Conservation (phyloP, 129 eudicot genomes). For the Logfia minima region DNA sequence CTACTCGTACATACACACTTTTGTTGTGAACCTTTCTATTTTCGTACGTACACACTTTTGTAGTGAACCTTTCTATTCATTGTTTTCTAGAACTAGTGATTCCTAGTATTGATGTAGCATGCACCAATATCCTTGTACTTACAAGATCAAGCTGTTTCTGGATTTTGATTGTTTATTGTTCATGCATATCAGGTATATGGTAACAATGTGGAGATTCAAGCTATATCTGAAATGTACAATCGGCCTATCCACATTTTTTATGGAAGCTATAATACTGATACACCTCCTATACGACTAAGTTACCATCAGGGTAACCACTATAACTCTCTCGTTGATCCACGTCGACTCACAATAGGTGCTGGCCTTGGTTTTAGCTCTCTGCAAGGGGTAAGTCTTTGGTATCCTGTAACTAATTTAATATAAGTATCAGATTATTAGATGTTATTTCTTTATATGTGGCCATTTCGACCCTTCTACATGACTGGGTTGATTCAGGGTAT, state of each 20-base stretch:
- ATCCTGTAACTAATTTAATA: too few species aligned
- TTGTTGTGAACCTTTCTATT: too few species aligned
- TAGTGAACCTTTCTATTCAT: too few species aligned
- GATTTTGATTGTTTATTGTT: too few species aligned
- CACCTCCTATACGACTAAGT: slow-evolving; percentile 88
- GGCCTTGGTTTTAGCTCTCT: slow-evolving; percentile 94
- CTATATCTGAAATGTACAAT: slow-evolving; percentile 92
- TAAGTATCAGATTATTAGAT: too few species aligned
- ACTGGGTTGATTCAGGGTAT: slow-evolving; percentile 2
- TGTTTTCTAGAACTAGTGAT: too few species aligned
- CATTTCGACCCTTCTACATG: neutral
- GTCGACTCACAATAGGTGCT: slow-evolving; percentile 75
- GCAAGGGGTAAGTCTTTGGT: slow-evolving; percentile 57
- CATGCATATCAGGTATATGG: slow-evolving; percentile 68
- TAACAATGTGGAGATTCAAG: slow-evolving; percentile 92
- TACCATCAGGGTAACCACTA: slow-evolving; percentile 93
- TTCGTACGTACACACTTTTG: too few species aligned
- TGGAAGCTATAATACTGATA: slow-evolving; percentile 78
- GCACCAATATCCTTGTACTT: too few species aligned
- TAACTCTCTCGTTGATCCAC: slow-evolving; percentile 91
- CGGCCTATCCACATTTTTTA: slow-evolving; percentile 95
- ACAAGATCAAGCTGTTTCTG: too few species aligned
- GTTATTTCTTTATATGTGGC: neutral
- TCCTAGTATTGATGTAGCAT: too few species aligned
- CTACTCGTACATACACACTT: too few species aligned